A percentile compares a stretch with the other conserved stretches of the same genome.
These are phyloP conservation scores for Lepiota subincarnata DNA, from an alignment of 768 basidiomycete genomes.

Conservation along the genomic window DNA sequence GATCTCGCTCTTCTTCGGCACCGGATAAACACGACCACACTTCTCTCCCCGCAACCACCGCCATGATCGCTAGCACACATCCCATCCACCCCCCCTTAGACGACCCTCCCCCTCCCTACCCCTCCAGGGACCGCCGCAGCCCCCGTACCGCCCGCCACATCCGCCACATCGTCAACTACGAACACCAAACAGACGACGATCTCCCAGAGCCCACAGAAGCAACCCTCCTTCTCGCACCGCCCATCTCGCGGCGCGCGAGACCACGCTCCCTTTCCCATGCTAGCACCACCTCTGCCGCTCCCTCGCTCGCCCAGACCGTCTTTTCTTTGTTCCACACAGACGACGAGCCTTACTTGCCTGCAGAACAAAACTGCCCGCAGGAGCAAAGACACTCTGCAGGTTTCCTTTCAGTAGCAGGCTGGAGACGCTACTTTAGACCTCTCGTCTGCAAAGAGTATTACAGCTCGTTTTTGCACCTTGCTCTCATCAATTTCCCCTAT, in stretches of 20 bases:
- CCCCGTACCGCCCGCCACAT: constrained; percentile 26
- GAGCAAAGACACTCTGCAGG: constrained; percentile 14
- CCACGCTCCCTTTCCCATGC: constrained; percentile 56
- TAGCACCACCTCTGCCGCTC: constrained; percentile 52
- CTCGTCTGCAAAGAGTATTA: constrained; percentile 56
- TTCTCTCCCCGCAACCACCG: background rate
- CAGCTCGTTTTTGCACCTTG: constrained; percentile 60
- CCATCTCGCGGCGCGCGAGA: constrained; percentile 27
- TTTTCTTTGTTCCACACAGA: constrained; percentile 64
- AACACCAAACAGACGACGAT: constrained; percentile 19
- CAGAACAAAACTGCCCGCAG: background rate
- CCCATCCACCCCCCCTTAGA: too few relatives aligned
- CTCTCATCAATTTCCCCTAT: constrained; percentile 75
- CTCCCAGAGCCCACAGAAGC: constrained; percentile 35
- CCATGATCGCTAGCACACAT: constrained; percentile 7
- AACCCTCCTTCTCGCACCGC: constrained; percentile 42
- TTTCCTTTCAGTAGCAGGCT: constrained; percentile 32
- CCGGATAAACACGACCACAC: constrained; percentile 5
- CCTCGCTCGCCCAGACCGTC: constrained; percentile 66
- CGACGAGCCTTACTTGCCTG: constrained; percentile 29
- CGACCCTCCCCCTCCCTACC: constrained; percentile 76
- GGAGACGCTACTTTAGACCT: constrained; percentile 64
- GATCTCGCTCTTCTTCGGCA: constrained; percentile 10
- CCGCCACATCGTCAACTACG: constrained; percentile 21
- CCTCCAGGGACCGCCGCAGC: constrained; percentile 39